A percentile compares a stretch with the other conserved stretches of the same genome.
Conservation (phyloP, 306 rosid species). For the Pterocarpus macrocarpus region DNA sequence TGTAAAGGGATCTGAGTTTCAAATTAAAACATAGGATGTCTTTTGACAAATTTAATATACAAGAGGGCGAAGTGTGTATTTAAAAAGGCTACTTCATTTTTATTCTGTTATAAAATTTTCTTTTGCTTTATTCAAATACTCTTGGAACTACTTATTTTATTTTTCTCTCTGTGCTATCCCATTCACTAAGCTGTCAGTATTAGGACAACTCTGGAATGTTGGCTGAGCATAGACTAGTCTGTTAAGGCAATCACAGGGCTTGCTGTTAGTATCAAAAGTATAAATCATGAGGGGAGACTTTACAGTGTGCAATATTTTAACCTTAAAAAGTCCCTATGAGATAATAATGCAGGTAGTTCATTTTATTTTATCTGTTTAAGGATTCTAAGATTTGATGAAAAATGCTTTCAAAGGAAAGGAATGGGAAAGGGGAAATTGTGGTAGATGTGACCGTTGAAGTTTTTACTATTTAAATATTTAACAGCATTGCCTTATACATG, state of each 20-base stretch:
- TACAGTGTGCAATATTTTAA: neutral
- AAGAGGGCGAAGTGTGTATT: neutral
- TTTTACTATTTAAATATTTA: neutral
- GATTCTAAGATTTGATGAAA: neutral
- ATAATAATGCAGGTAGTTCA: conserved; percentile 1
- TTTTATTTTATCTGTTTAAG: conserved; percentile 13
- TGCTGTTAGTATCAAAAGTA: no score
- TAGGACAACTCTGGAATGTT: conserved; percentile 5
- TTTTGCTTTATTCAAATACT: neutral
- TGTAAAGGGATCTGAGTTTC: neutral
- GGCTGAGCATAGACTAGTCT: conserved; percentile 27
- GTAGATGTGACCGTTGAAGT: neutral
- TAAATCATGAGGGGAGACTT: neutral
- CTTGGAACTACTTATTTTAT: neutral
- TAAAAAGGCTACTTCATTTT: neutral
- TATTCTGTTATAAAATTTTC: neutral
- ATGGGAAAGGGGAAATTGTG: neutral
- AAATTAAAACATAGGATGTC: neutral
- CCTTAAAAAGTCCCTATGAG: conserved; percentile 17
- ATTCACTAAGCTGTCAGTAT: neutral
- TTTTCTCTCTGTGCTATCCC: neutral
- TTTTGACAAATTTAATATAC: conserved; percentile 3
- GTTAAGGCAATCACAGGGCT: conserved; percentile 25
- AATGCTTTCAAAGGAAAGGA: neutral
- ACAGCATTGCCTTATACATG: neutral